Conservation (phyloP, 805 yeast genomes). For the Brettanomyces anomalus region DNA sequence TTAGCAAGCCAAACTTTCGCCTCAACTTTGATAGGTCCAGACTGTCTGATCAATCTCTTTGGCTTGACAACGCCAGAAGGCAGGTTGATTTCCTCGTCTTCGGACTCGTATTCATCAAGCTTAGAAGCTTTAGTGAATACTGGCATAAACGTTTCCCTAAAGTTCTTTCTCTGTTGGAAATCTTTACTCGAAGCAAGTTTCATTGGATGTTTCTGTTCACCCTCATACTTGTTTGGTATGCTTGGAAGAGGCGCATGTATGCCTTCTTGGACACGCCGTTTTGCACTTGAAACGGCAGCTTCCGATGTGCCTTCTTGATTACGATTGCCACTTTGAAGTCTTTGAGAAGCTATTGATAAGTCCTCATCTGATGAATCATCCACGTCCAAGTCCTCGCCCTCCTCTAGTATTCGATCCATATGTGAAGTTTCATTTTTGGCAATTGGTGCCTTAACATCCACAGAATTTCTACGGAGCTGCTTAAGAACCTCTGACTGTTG, state of each 20-base stretch:
- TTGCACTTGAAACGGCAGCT: neutral
- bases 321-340: neutral
- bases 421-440: slow-evolving; percentile 19
- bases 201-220: slow-evolving; percentile 4
- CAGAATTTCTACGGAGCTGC: slow-evolving; percentile 34
- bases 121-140: slow-evolving; percentile 24
- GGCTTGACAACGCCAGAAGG: slow-evolving; percentile 92
- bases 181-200: slow-evolving; percentile 2
- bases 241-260: slow-evolving; percentile 3
- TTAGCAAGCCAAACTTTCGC: slow-evolving; percentile 98
- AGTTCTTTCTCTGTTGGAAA: slow-evolving; percentile 10
- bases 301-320: neutral
- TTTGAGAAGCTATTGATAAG: slow-evolving; percentile 1
- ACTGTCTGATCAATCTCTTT: slow-evolving; percentile 65
- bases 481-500: slow-evolving; percentile 29
- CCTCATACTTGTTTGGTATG: slow-evolving; percentile 1
- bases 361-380: slow-evolving; percentile 48
- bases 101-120: slow-evolving; percentile 49
- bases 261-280: too few species aligned
- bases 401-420: slow-evolving; percentile 25
- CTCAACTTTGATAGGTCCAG: slow-evolving; percentile 90
- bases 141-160: slow-evolving; percentile 22
- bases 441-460: slow-evolving; percentile 28
- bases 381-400: slow-evolving; percentile 25
- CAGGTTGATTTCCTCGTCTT: slow-evolving; percentile 75